Evolutionary conservation across 495 filamentous ascomycete genomes (phyloP), one percentile per base, ranked within the genome.

Genomic region (Podospora pseudocomata): DNA sequence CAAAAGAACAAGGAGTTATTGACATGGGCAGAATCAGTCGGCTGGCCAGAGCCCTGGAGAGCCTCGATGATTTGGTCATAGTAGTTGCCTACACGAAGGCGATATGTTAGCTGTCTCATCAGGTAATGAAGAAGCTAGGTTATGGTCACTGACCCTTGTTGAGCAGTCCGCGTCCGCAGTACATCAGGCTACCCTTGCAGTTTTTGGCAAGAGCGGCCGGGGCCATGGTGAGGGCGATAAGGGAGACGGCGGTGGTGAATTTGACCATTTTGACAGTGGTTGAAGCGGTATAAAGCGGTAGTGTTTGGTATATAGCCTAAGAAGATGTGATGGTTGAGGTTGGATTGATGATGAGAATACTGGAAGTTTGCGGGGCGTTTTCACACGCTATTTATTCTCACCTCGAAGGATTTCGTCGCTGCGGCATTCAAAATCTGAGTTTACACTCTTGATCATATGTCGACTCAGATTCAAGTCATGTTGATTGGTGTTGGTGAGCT

Each of bases 11-110:
- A 3, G 19, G 56, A 58, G 56, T 27, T 58, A n/a, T 58, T 58
- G 56, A 58, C 19, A 18, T 58, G 56, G 23, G n/a, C 15, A 9
- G 56, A 20, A 18, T 58, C 56, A 27, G 19, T 58, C 19, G 56
- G 13, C 56, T 58, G 56, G 56, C 56, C 56, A 58, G 56, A 16
- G 56, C 56, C 56, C 19, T 20, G n/a, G 56, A 58, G 56, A 18
- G 56, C 19, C 23, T 58, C 56, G 56, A 58, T 58, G 56, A 58
- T 58, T 58, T 58, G 56, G 23, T 58, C 56, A n/a, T 58, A 58
- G 56, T 58, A 58, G 23, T 58, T 58, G 56, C 56, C 56, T 58
- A 20, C 6, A 26, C 5, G 9, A 58, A 58, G 15, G 55, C 19
- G 18, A 20, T 5, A 4, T 20, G 56, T 20, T 20, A 58, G 56